Base-by-base conservation (phyloP, 768 basidiomycete genomes). In the Macrolepiota fuliginosa region DNA sequence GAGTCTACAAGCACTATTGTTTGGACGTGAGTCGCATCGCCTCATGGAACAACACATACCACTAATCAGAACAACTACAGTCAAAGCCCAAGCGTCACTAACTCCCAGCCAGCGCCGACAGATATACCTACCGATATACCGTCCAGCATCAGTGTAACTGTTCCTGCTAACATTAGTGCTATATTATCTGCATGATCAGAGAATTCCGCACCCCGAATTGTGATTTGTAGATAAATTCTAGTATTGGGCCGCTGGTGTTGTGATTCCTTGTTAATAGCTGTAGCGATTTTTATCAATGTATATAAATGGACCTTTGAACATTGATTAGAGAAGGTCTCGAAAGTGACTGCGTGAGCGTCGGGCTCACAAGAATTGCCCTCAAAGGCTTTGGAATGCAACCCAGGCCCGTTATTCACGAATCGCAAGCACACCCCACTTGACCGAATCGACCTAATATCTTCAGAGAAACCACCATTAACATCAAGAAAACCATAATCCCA, bases 1-100 rank as follows among this genome's bases (percentile, higher is more conserved):
- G 67, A 67, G 52, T 52, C 15, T 22, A 70, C 70, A 5, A 66
- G 63, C 6, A 71, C 70, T 0, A 54, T 68, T 22, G 60, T 65
- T 37, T 71, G 69, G 69, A 72, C 67, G 69, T 72, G 40, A 70
- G 71, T 62, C 22, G 13, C 24, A 6, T 51, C 9, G 1, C 36
- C 39, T 24, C n/a, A 24, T 35, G 10, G 15, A 3, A 57, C 15
- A 36, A 1, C 10, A 12, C 42, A 3, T 1, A 56, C 1, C 35
- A 52, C 46, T 64, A 27, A 62, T 32, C 24, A 15, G 49, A 19
- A 24, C 12, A 24, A 36, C n/a, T 27, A 9, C 51, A 68, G 67
- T 32, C 67, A 68, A 62, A 66, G 67, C 29, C 63, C 65, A 36
- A 68, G 67, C 47, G 63, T 67, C 32, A 62, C 51, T 49, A 58